phyloP scores from a whole-genome alignment of 306 rosid species.

The Fragaria nilgerrensis region DNA sequence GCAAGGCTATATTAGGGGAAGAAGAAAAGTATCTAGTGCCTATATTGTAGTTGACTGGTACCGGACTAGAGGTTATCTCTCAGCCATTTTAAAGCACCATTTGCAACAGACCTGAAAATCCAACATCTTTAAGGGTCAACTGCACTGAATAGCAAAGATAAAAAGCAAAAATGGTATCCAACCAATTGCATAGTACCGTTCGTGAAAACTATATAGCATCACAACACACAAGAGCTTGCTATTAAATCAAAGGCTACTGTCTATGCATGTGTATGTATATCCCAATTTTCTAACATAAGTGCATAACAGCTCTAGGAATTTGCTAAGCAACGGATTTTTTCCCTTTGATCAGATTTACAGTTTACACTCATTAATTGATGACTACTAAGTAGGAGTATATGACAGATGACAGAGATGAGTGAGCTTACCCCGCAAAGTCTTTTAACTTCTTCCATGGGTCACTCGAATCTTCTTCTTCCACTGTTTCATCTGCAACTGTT shows the following conservation, averaged over 20 bases:
- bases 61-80: conserved; percentile 73
- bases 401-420: background rate
- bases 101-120: conserved; percentile 68
- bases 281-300: background rate
- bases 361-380: background rate
- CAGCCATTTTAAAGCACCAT: conserved; percentile 88
- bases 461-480: conserved; percentile 48
- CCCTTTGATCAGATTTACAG: background rate
- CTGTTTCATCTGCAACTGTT: conserved; percentile 44
- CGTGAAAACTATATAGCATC: background rate
- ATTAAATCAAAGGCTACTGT: background rate
- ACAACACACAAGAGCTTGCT: background rate
- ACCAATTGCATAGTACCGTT: background rate
- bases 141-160: background rate
- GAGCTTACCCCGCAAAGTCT: conserved; percentile 70
- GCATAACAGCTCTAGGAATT: background rate
- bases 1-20: conserved; percentile 21
- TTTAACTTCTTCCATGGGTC: conserved; percentile 67
- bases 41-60: background rate
- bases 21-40: conserved; percentile 19
- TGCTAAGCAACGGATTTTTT: background rate
- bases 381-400: background rate
- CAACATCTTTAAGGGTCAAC: conserved; percentile 10
- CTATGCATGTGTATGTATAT: background rate
- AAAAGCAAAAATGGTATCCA: background rate